These are phyloP conservation scores for Triticum monococcum DNA, from an alignment of 176 grass and related monocot species.

Conservation along the genomic window DNA sequence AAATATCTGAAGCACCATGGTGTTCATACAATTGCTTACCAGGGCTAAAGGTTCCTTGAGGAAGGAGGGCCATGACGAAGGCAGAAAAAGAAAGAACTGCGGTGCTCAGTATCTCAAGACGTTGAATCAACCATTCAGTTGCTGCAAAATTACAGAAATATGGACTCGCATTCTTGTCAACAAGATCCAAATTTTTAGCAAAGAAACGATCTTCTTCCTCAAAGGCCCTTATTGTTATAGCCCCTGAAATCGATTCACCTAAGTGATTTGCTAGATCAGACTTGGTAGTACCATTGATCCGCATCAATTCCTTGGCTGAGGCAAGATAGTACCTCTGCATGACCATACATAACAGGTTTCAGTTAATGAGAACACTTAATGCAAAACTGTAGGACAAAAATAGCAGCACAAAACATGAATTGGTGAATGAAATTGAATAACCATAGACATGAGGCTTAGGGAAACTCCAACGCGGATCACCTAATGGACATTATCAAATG, in stretches of 20 bases:
- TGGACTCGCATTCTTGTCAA: conserved; percentile 87
- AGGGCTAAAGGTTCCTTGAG: conserved; percentile 70
- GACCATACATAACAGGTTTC: conserved; percentile 15
- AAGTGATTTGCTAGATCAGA: conserved; percentile 87
- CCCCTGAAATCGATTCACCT: conserved; percentile 80
- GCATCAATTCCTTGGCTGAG: conserved; percentile 61
- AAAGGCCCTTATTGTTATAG: conserved; percentile 85
- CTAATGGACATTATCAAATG: no score
- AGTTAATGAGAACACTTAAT: background rate
- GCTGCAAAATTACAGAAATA: conserved; percentile 81
- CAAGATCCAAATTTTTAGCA: conserved; percentile 66
- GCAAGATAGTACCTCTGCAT: conserved; percentile 85
- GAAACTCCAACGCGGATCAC: no score
- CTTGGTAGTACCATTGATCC: conserved; percentile 93
- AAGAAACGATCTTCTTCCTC: conserved; percentile 84
- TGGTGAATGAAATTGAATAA: background rate
- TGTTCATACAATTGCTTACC: conserved; percentile 40
- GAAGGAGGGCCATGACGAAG: conserved; percentile 73
- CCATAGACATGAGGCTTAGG: background rate
- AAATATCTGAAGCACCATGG: conserved; percentile 7
- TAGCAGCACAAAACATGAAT: conserved; percentile 16
- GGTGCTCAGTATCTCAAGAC: conserved; percentile 69
- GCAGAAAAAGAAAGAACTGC: conserved; percentile 75
- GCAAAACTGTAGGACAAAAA: background rate
- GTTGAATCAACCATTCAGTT: conserved; percentile 90